Evolutionary conservation across 345 rosid genomes (phyloP), one percentile per base, ranked within the genome.

Genomic region (Eucalyptus polyanthemos): DNA sequence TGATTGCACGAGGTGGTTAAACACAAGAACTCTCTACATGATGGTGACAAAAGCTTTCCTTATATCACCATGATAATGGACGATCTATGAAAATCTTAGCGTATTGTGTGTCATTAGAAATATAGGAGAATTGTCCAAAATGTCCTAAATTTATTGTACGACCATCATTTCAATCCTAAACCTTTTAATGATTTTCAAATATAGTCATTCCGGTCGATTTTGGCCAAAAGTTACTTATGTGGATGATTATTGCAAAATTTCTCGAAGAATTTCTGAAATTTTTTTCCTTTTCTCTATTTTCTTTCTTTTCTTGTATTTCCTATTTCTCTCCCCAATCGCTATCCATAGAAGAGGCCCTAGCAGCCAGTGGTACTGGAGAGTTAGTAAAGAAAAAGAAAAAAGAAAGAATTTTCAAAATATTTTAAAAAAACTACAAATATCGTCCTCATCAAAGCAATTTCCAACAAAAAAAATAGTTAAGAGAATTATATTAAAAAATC

Each of bases 191-290:
- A 76, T 6, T 40, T 76, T 40, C 25, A 3, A 76, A 37, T 40
- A 13, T 40, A 21, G 5, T 37, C 15, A 0, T 40, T 76, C 5
- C 14, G 4, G 2, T 4, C 2, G 13, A 76, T 40, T 40, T 76
- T 40, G 3, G 5, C 9, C 5, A 7, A 40, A 76, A 40, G 24
- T 76, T 0, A 3, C 3, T 76, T 7, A 11, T 40, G 5, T 40
- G 3, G 8, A 37, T 2, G 14, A 76, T 10, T 40, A 40, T 76
- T 11, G 3, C 29, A 40, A 76, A 7, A 5, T 40, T n/a, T 13
- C 40, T 19, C 2, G 3, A 72, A 34, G 81, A 37, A n/a, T 2
- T 67, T 67, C 3, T 67, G 21, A 16, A 8, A 0, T 0, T 17
- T 9, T 34, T 69, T 17, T 34, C 24, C 4, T 16, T 31, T 34